Evolutionary conservation across 2,329 filamentous ascomycete species (phyloP).

Genomic region (Volutella citrinella): DNA sequence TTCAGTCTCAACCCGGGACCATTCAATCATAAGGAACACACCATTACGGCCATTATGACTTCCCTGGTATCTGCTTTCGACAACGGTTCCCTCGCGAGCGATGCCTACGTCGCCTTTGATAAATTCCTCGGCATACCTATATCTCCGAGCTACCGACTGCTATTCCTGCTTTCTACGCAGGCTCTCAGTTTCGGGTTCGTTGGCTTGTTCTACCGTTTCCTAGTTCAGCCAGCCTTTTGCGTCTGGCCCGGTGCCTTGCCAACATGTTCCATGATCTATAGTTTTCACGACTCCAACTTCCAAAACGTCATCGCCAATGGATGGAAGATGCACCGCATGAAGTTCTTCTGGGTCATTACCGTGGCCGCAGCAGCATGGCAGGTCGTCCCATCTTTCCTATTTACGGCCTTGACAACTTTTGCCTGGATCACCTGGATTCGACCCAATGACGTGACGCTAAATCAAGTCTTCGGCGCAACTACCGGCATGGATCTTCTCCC

Average conservation of each 20-base stretch:
- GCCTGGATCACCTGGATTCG: constrained; percentile 39
- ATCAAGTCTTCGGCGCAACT: constrained; percentile 52
- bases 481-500: constrained; percentile 52
- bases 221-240: constrained; percentile 20
- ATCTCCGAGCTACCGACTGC: background rate
- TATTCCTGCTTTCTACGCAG: constrained; percentile 29
- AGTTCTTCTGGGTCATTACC: constrained; percentile 41
- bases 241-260: constrained; percentile 7
- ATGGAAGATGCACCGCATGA: constrained; percentile 9
- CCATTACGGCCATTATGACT: constrained; percentile 11
- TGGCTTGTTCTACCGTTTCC: constrained; percentile 41
- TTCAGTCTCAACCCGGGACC: constrained; percentile 9
- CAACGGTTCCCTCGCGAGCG: constrained; percentile 3
- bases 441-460: constrained; percentile 49
- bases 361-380: constrained; percentile 34
- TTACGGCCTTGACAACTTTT: constrained; percentile 12
- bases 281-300: constrained; percentile 5
- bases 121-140: constrained; percentile 3
- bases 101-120: constrained; percentile 6
- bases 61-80: constrained; percentile 3
- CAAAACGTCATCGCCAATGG: constrained; percentile 4
- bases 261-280: constrained; percentile 9
- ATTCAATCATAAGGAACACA: constrained; percentile 13
- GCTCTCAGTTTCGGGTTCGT: constrained; percentile 48
- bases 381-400: constrained; percentile 39